Base-by-base conservation (phyloP, 192 early-diverging fungal species). In the Diversispora eburnea region DNA sequence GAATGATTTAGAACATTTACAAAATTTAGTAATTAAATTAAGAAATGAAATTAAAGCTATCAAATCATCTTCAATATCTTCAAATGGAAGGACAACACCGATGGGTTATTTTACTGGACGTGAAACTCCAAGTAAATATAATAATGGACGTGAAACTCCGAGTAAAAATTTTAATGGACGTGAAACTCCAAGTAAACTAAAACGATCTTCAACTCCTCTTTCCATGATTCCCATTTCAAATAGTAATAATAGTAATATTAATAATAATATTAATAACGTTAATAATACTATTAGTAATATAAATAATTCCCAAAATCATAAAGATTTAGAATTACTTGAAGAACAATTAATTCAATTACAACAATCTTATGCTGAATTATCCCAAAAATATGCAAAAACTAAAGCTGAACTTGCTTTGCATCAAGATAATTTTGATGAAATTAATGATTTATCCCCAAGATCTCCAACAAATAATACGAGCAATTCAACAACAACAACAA, bases 1-100 rank as follows among this genome's bases (percentile, higher is more conserved):
- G 74, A 84, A 88, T 52, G 85, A 86, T 74, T 56, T 88, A 12
- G 89, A 91, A 66, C 77, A 88, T 64, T 79, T 93, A 68, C 88
- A 89, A 47, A 76, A 80, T 7, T 79, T 87, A 72, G 87, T 93
- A 43, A 78, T 81, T 19, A 86, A 86, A 57, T 84, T 93, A 61
- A 87, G 86, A 68, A 60, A 62, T 57, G 86, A 91, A 57, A 77
- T 91, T 46, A 81, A 78, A 45, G 22, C 62, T 10, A 71, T 88
- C 25, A 81, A 82, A 67, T 71, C 75, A 13, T 22, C 33, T 62
- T 12, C 15, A 17, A 58, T 17, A 45, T 67, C 75, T 60, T 33
- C 57, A 22, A 59, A 25, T 22, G 57, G 57, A 12, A 59, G 22
- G 9, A 59, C 57, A 33, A 59, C 57, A 4, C 57, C 57, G 8